These are phyloP conservation scores for Primulina tabacum DNA, from an alignment of 257 asterid genomes.

Conservation along the genomic window DNA sequence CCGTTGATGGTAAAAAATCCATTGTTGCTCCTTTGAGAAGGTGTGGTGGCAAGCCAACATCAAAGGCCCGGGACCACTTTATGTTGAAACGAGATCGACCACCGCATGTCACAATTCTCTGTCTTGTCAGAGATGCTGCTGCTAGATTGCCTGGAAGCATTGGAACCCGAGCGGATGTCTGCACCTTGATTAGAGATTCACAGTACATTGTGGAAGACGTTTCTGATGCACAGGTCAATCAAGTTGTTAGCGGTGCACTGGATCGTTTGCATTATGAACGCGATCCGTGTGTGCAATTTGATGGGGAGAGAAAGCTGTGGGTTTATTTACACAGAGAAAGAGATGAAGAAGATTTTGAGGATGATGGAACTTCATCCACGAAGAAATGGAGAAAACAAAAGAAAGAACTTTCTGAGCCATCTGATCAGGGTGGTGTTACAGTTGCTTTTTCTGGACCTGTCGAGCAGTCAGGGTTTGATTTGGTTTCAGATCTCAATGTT, in stretches of 20 bases:
- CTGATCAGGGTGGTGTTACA: constrained; percentile 63
- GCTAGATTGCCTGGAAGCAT: constrained; percentile 98
- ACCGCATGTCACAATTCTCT: constrained; percentile 94
- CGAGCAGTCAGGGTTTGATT: constrained; percentile 57
- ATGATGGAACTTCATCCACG: constrained; percentile 97
- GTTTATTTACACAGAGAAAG: constrained; percentile 88
- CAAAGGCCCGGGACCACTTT: constrained; percentile 99
- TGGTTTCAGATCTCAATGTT: constrained; percentile 64
- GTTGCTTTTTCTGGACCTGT: constrained; percentile 51
- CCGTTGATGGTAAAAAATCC: constrained; percentile 90
- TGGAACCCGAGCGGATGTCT: constrained; percentile 97
- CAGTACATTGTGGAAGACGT: constrained; percentile 93
- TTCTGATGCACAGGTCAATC: constrained; percentile 90
- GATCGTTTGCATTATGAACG: constrained; percentile 97
- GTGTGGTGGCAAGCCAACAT: constrained; percentile 99
- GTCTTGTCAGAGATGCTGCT: constrained; percentile 99
- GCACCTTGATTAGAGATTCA: constrained; percentile 90
- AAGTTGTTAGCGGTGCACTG: constrained; percentile 96
- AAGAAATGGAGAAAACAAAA: constrained; percentile 96
- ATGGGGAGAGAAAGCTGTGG: constrained; percentile 96
- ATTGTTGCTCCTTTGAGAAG: constrained; percentile 98
- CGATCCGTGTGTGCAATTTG: constrained; percentile 96
- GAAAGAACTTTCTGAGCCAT: constrained; percentile 77
- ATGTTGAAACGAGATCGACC: constrained; percentile 95
- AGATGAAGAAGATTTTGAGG: constrained; percentile 99